Evolutionary conservation across 2,329 filamentous ascomycete genomes (phyloP).

Genomic region (Saccharata proteae): DNA sequence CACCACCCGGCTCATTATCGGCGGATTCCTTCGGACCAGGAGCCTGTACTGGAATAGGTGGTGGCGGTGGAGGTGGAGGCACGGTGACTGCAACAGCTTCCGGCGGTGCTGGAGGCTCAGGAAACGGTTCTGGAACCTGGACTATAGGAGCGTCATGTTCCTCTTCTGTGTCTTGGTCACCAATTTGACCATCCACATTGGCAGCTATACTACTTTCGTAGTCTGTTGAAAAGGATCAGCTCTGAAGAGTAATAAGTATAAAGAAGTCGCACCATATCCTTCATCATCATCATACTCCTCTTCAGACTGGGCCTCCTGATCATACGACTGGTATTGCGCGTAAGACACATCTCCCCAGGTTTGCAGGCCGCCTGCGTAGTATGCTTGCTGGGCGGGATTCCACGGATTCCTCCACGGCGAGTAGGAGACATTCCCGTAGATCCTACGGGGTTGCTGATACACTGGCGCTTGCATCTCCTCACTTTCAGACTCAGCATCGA

Average conservation of each 20-base stretch:
- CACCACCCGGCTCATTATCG: too few relatives aligned
- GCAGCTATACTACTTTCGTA: background rate
- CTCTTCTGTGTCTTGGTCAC: background rate
- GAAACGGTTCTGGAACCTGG: background rate
- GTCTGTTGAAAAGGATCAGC: background rate
- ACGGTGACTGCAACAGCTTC: conserved; percentile 1
- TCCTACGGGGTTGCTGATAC: too few relatives aligned
- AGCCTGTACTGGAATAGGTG: too few relatives aligned
- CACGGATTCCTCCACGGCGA: background rate
- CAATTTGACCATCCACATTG: background rate
- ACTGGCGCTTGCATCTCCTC: too few relatives aligned
- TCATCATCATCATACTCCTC: conserved; percentile 4
- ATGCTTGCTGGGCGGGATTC: too few relatives aligned
- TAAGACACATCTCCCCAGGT: background rate
- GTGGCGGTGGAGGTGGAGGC: too few relatives aligned
- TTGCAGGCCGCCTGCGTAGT: background rate
- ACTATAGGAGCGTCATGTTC: background rate
- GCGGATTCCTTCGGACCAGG: too few relatives aligned
- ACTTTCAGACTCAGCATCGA: too few relatives aligned
- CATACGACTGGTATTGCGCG: background rate
- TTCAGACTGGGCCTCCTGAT: background rate
- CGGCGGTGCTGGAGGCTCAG: background rate
- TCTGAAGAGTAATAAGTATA: background rate
- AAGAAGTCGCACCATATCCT: background rate
- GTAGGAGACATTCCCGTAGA: background rate